Evolutionary conservation across 495 filamentous ascomycete species (phyloP), one percentile per base, ranked within the genome.

Genomic region (Aspergillus ellipticus): DNA sequence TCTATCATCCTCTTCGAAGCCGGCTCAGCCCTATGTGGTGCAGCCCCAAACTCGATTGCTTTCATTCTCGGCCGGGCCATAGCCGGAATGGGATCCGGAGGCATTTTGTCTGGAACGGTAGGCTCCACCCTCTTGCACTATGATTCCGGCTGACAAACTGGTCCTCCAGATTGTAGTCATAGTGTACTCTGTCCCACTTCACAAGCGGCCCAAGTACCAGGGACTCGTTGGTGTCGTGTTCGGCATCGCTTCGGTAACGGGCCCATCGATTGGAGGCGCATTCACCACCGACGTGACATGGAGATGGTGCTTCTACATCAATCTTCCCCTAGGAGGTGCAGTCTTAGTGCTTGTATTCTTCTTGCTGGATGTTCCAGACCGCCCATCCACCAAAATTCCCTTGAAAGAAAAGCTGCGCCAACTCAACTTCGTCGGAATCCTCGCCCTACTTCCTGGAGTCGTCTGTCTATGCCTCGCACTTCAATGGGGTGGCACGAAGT

Each of bases 1-100:
- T 80, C 85, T 45, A 79, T 92, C 42, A 61, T 67, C 43, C 60
- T 91, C 53, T 91, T 92, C 65, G 89, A 90, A 59, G 42, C 87
- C 24, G 88, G 87, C 28, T 83, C 78, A 31, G 66, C 85, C 17
- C 71, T 91, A 54, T 90, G 87, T 65, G 88, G 79, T 42, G 78
- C 81, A 0, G 85, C 89, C 4, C 80, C 56, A 0, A 54, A 19
- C 31, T 83, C 82, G 21, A 66, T 64, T 20, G 73, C 79, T n/a
- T 79, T 88, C 55, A 87, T 88, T 46, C 57, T 83, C 49, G 85
- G 85, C 35, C 75, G 85, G 26, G 79, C 79, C 6, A 74, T 86
- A 28, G 74, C 79, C 13, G 85, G 85, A 33, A 13, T 58, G 19
- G 62, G 62, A 3, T 24, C 59, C 6, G 62, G 49, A 1, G 66